Percentiles rank a stretch among this genome's conserved stretches.
phyloP scores from a whole-genome alignment of 305 asterid genomes.

The Plantago rigida region DNA sequence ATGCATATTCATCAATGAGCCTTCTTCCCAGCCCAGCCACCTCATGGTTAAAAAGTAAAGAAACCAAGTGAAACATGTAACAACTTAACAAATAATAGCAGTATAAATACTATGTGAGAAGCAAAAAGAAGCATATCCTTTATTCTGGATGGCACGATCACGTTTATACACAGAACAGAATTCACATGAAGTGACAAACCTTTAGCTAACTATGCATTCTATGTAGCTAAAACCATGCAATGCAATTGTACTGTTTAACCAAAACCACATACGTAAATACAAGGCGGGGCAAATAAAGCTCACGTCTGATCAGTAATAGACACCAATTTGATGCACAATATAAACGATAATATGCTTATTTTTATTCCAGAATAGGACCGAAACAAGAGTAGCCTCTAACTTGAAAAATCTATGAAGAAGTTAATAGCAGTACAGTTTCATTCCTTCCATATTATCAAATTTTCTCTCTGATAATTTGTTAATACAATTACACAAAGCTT shows the following conservation, averaged over 20 bases:
- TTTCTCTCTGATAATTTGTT: too few species aligned
- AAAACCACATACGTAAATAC: background rate
- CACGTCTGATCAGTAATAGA: background rate
- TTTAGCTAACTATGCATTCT: background rate
- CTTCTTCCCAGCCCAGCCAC: too few species aligned
- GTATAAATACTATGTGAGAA: too few species aligned
- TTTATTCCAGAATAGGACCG: too few species aligned
- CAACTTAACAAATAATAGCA: too few species aligned
- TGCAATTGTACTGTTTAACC: background rate
- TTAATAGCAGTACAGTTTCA: too few species aligned
- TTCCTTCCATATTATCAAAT: too few species aligned
- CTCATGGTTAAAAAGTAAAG: too few species aligned
- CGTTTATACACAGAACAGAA: too few species aligned
- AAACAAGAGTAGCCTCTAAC: too few species aligned
- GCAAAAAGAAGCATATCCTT: background rate
- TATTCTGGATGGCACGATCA: conserved; percentile 10
- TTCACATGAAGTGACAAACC: conserved; percentile 5
- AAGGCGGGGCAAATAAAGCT: conserved; percentile 4
- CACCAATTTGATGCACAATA: background rate
- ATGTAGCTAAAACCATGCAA: conserved; percentile 6
- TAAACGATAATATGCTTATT: background rate
- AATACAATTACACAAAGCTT: background rate
- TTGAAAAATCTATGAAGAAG: too few species aligned
- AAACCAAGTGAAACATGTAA: background rate
- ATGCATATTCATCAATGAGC: conserved; percentile 1